phyloP scores from a whole-genome alignment of 345 rosid genomes.

The Erysimum cheiranthoides region DNA sequence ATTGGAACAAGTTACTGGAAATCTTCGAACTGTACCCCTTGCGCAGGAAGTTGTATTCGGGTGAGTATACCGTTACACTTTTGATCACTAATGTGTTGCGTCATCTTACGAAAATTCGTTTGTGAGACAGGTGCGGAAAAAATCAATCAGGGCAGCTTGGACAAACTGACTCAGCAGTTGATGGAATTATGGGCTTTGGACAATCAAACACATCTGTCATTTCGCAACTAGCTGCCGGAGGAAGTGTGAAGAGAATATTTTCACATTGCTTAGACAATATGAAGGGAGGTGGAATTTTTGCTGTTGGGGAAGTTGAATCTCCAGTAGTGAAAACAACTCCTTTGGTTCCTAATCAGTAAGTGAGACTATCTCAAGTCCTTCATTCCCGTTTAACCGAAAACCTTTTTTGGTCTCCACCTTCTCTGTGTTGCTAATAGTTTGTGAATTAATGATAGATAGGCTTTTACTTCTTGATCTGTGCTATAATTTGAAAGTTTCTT shows the following conservation, averaged over 20 bases:
- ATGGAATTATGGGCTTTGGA: slow-evolving; percentile 95
- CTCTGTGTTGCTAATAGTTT: neutral
- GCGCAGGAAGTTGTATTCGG: slow-evolving; percentile 40
- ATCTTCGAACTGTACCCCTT: slow-evolving; percentile 36
- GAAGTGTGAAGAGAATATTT: slow-evolving; percentile 69
- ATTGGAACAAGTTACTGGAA: slow-evolving; percentile 40
- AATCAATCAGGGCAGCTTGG: slow-evolving; percentile 85
- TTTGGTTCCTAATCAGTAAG: slow-evolving; percentile 83
- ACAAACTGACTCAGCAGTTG: slow-evolving; percentile 74
- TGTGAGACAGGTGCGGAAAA: slow-evolving; percentile 71
- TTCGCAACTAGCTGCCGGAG: slow-evolving; percentile 79
- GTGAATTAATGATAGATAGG: too few relatives aligned
- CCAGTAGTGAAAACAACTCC: slow-evolving; percentile 81
- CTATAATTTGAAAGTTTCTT: neutral
- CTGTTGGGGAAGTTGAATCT: slow-evolving; percentile 77
- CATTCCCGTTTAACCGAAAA: neutral
- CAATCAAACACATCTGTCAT: slow-evolving; percentile 84
- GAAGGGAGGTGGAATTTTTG: slow-evolving; percentile 88
- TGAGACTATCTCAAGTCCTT: slow-evolving; percentile 39
- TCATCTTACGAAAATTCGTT: neutral
- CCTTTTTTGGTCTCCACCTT: neutral
- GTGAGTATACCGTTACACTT: slow-evolving; percentile 25
- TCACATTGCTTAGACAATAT: slow-evolving; percentile 84
- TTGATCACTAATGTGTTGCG: neutral
- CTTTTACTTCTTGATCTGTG: neutral